Evolutionary conservation across 2,329 filamentous ascomycete species (phyloP), one percentile per base, ranked within the genome.

Genomic region (Talaromyces albobiverticillius): DNA sequence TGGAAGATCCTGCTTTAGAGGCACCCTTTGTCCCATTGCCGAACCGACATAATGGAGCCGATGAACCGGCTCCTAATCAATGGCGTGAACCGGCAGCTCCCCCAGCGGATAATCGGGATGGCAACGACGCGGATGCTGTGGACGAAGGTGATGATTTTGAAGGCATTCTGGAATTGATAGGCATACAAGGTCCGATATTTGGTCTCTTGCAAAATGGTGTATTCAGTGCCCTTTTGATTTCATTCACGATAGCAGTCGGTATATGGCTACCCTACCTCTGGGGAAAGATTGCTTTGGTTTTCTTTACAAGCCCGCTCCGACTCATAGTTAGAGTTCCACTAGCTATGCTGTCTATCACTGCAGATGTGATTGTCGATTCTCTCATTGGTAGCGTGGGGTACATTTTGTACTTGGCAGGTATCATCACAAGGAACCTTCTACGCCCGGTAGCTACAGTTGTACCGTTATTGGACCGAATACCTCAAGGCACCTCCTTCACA

Each of bases 181-280:
- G 94, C 34, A 95, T 99, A 88, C 90, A 95, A 65, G 94, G 94
- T 0, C 94, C 94, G 0, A 79, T 99, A 3, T 87, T 88, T 13
- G 91, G 90, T 2, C 81, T 99, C 5, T 85, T 97, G 61, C 94
- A 99, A 66, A 99, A 99, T 62, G 91, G 89, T 53, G 85, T 96
- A 14, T 99, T 99, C 71, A 96, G 93, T 67, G 87, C 89, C 7
- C 87, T 97, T 43, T 80, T 99, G 25, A 90, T 99, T 13, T 88
- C 89, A 1, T 83, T 93, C 49, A 95, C 92, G 13, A 85, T 99
- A 40, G 87, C 90, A 50, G 77, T 88, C 55, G 93, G 91, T 49
- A 84, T 97, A 42, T 96, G 94, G 75, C 75, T 96, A 49, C 94
- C 94, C 0, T 99, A 97, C 72, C 87, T 96, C 53, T 86, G 91